Conservation (phyloP, 2,329 filamentous ascomycete genomes). For the Beauveria brongniartii region DNA sequence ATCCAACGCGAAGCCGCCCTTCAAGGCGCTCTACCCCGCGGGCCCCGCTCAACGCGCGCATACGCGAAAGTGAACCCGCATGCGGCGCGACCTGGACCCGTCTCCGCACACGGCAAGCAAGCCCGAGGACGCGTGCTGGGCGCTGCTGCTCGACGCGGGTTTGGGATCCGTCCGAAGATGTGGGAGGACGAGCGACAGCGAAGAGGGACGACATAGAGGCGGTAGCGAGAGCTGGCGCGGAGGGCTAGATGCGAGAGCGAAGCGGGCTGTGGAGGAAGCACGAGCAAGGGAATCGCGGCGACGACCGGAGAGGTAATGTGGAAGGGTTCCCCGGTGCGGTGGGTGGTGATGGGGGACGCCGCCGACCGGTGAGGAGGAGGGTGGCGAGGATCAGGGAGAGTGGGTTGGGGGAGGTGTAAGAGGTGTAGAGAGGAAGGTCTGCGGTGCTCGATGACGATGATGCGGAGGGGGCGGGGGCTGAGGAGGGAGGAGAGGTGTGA, state of each 20-base stretch:
- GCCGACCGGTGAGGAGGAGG: constrained; percentile 8
- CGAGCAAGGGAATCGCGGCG: neutral
- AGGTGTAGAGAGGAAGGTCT: constrained; percentile 18
- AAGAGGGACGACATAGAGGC: neutral
- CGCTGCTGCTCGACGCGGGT: neutral
- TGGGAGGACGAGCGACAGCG: neutral
- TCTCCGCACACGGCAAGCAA: neutral
- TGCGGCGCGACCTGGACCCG: neutral
- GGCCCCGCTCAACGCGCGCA: no score
- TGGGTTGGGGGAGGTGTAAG: constrained; percentile 15
- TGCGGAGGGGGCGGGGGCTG: neutral
- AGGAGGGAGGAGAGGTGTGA: neutral
- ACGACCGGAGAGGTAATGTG: constrained; percentile 17
- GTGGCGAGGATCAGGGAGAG: neutral
- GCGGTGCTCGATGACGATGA: constrained; percentile 18
- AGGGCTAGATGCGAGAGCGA: constrained; percentile 13
- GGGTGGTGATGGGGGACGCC: constrained; percentile 12
- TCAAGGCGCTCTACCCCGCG: neutral
- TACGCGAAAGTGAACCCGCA: neutral
- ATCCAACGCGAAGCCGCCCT: neutral
- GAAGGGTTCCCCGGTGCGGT: constrained; percentile 20
- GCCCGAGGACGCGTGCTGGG: neutral
- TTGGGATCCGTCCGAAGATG: neutral
- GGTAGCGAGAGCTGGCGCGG: neutral
- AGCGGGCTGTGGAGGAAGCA: constrained; percentile 11